Base-by-base conservation (phyloP, 495 filamentous ascomycete species). In the Hapsidospora chrysogenum region DNA sequence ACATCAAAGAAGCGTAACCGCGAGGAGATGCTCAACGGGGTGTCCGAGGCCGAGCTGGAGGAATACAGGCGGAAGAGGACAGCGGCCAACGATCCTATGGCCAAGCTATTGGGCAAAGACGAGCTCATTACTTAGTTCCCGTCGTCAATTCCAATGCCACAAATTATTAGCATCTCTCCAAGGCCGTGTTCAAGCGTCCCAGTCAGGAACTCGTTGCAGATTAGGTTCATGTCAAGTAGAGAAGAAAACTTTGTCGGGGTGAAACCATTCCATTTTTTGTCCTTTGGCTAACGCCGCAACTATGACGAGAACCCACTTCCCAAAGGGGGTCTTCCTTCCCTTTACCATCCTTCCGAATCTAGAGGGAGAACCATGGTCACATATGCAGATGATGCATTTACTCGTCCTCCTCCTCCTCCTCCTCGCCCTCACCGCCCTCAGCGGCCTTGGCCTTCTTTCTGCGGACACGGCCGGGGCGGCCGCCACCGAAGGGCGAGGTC, bases 381-480 rank as follows among this genome's bases (percentile, higher is more conserved):
- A 20, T 22, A 10, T 33, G n/a, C n/a, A n/a, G n/a, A 18, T 36
- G 22, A 17, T 28, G 33, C 30, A 53, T 60, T 49, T 66, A 66
- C 69, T 94, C 85, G 53, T 96, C 89, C 49, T 93, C 87, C 56
- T 89, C 87, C 42, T 73, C 85, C 47, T 75, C 83, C 33, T 68
- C 87, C 35, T 64, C 85, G 37, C 72, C 87, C 53, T 78, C 86
- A 64, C 81, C 82, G 64, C 78, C 76, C 65, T 87, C 80, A 30
- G 89, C 85, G 44, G 92, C 85, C 68, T 78, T 81, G 54, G 84
- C 80, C 85, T 97, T 97, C 89, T 95, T 97, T 72, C 89, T 86
- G 57, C 83, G 74, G 57, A 92, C 84, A 70, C 89, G 87, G 41
- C 89, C 89, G 50, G 82, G 80, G 54, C 89, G 86, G 52, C 89